A percentile compares a stretch with the other conserved stretches of the same genome.
Conservation (phyloP, 306 rosid species). For the Styphnolobium japonicum region DNA sequence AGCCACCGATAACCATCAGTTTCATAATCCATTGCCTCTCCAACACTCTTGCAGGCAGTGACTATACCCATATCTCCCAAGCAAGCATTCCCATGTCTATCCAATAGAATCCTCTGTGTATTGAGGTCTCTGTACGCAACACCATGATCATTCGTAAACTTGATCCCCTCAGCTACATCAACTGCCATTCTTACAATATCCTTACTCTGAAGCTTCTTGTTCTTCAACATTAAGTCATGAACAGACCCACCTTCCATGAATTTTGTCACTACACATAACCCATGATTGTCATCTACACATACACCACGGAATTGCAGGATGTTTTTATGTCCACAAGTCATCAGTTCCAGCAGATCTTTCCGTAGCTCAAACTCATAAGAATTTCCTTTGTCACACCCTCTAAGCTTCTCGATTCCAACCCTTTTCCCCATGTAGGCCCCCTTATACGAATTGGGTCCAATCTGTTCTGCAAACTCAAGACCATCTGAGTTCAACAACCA, state of each 20-base stretch:
- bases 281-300: constrained; percentile 78
- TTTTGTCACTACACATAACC: constrained; percentile 74
- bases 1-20: constrained; percentile 92
- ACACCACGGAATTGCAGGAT: constrained; percentile 69
- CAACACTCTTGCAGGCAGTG: constrained; percentile 69
- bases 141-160: constrained; percentile 79
- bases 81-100: constrained; percentile 75
- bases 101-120: constrained; percentile 72
- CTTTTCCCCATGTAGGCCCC: constrained; percentile 71
- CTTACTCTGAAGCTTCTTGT: constrained; percentile 69
- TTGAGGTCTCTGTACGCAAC: constrained; percentile 78
- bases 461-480: constrained; percentile 69
- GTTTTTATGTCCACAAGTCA: constrained; percentile 81
- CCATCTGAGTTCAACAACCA: constrained; percentile 76
- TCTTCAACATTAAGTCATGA: constrained; percentile 65
- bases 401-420: constrained; percentile 86
- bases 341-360: constrained; percentile 72
- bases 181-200: constrained; percentile 64
- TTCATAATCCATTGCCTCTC: constrained; percentile 83
- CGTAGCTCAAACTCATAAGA: constrained; percentile 72
- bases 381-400: constrained; percentile 86
- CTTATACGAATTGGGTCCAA: constrained; percentile 69
- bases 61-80: constrained; percentile 83
- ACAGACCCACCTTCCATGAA: constrained; percentile 82
- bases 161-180: constrained; percentile 81